Evolutionary conservation across 2,329 filamentous ascomycete genomes (phyloP).

Genomic region (Elsinoe necatrix): DNA sequence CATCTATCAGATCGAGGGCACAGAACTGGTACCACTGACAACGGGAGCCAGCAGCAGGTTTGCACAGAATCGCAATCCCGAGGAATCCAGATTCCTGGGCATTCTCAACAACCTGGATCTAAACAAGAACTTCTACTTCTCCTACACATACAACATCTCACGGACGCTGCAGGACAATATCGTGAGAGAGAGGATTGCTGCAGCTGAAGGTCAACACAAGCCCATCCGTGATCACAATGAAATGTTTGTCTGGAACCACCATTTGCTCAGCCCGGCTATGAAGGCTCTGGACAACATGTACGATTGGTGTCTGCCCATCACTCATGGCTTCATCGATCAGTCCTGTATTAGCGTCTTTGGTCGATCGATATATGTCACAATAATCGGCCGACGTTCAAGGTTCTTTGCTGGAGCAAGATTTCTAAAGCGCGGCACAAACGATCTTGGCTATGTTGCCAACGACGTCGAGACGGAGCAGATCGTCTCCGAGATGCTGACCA

Average conservation of each 20-base stretch:
- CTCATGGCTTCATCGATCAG: conserved; percentile 94
- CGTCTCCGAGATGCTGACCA: conserved; percentile 86
- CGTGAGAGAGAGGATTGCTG: conserved; percentile 62
- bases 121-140: conserved; percentile 91
- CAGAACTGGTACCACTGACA: conserved; percentile 80
- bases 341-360: conserved; percentile 69
- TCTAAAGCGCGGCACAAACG: conserved; percentile 88
- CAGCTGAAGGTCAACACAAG: conserved; percentile 56
- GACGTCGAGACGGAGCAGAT: conserved; percentile 99
- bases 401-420: conserved; percentile 93
- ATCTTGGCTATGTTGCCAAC: conserved; percentile 91
- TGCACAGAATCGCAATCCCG: conserved; percentile 73
- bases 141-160: conserved; percentile 95
- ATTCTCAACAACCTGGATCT: conserved; percentile 90
- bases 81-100: conserved; percentile 79
- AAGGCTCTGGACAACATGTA: conserved; percentile 67
- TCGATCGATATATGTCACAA: conserved; percentile 78
- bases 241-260: conserved; percentile 98
- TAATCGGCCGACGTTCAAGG: conserved; percentile 84
- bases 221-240: conserved; percentile 62
- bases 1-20: conserved; percentile 89
- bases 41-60: conserved; percentile 58
- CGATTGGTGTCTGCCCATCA: conserved; percentile 93
- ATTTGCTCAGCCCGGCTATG: conserved; percentile 70
- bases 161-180: conserved; percentile 89